Conservation (phyloP, 306 rosid genomes). For the Dalbergia oliveri region DNA sequence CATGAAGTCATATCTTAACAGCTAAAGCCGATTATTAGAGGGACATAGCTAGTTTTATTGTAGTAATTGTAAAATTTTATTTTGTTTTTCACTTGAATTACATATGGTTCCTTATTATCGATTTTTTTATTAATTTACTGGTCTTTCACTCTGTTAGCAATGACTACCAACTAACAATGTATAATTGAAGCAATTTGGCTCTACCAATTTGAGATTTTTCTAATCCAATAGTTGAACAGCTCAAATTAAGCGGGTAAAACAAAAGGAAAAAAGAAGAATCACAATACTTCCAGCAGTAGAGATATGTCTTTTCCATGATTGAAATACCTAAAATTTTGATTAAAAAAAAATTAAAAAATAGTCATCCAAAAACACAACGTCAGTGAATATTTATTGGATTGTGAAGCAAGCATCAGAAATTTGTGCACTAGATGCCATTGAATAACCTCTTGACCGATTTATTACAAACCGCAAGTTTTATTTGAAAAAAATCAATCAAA, state of each 20-base stretch:
- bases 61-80: not conserved
- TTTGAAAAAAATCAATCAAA: not conserved
- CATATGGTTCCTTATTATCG: not conserved
- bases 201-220: not conserved
- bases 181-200: conserved; percentile 32
- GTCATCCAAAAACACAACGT: not conserved
- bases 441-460: conserved; percentile 18
- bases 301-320: not conserved
- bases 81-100: not conserved
- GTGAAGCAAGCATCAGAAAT: not conserved
- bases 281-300: conserved; percentile 1
- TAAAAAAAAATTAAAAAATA: not conserved
- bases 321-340: not conserved
- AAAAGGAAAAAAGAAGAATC: not conserved
- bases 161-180: not conserved
- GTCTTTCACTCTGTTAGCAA: not conserved
- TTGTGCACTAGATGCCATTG: conserved; percentile 11
- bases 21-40: no score
- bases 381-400: conserved; percentile 1
- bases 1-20: no score
- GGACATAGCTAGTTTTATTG: no score
- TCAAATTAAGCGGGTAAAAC: not conserved
- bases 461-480: not conserved
- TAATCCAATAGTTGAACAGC: not conserved
- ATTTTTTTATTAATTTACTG: not conserved